Conservation (phyloP, 1,139 yeast genomes). For the Hemisphaericaspora lyxosophila region DNA sequence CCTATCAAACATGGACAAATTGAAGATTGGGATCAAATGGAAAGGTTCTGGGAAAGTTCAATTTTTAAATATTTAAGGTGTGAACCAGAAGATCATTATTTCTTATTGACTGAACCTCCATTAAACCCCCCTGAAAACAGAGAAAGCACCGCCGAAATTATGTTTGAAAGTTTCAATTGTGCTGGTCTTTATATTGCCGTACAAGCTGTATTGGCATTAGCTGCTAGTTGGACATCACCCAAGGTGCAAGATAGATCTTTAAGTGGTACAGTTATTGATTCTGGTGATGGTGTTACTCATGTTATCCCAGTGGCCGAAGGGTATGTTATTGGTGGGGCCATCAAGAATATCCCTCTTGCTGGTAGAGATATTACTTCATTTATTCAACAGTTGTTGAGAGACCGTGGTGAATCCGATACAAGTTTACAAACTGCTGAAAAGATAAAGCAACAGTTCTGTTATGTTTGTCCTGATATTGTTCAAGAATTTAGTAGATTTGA, state of each 20-base stretch:
- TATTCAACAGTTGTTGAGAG: constrained; percentile 90
- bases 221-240: constrained; percentile 98
- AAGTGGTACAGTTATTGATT: constrained; percentile 97
- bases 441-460: constrained; percentile 94
- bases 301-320: constrained; percentile 99
- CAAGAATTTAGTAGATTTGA: constrained; percentile 94
- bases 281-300: constrained; percentile 98
- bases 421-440: constrained; percentile 93
- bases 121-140: constrained; percentile 98
- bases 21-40: constrained; percentile 99
- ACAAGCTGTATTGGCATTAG: constrained; percentile 96
- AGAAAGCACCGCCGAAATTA: constrained; percentile 96
- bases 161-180: constrained; percentile 98
- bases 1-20: constrained; percentile 98
- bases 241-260: constrained; percentile 92
- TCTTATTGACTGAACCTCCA: constrained; percentile 95
- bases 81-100: constrained; percentile 98
- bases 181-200: constrained; percentile 98
- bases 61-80: constrained; percentile 94
- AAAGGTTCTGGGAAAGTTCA: constrained; percentile 96
- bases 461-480: constrained; percentile 96
- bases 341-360: constrained; percentile 95
- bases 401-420: constrained; percentile 94
- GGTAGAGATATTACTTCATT: constrained; percentile 96
- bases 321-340: constrained; percentile 95